Evolutionary conservation across 2,329 filamentous ascomycete species (phyloP).

Genomic region (Trichoderma sp.): DNA sequence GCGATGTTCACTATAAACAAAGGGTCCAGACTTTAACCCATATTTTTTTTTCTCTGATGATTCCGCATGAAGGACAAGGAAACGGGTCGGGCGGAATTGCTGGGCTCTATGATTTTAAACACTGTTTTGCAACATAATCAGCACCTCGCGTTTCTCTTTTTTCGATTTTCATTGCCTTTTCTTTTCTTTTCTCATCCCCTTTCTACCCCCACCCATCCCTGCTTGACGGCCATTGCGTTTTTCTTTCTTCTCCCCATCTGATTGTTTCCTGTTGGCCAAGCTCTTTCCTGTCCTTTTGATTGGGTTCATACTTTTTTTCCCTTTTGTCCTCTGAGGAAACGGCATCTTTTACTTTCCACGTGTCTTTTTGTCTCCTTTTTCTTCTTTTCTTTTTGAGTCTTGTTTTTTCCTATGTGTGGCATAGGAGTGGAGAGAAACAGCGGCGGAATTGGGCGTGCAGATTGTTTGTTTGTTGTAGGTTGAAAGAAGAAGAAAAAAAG

Average conservation of each 20-base stretch:
- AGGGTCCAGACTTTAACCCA: constrained; percentile 9
- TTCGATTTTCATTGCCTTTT: neutral
- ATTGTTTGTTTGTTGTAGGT: neutral
- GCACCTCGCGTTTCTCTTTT: constrained; percentile 14
- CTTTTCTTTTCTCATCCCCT: neutral
- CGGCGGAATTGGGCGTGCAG: neutral
- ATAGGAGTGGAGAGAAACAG: constrained; percentile 19
- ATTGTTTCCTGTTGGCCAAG: neutral
- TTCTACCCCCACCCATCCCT: neutral
- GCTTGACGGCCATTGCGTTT: neutral
- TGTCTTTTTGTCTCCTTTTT: neutral
- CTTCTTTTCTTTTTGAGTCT: constrained; percentile 21
- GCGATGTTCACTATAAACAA: constrained; percentile 22
- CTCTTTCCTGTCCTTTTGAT: constrained; percentile 12
- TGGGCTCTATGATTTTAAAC: constrained; percentile 21
- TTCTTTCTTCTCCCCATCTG: neutral
- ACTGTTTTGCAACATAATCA: constrained; percentile 23
- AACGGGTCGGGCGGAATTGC: constrained; percentile 23
- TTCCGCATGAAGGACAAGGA: constrained; percentile 24
- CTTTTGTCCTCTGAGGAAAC: constrained; percentile 23
- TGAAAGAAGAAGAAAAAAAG: neutral
- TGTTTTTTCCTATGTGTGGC: neutral
- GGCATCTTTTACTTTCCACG: neutral
- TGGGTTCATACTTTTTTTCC: constrained; percentile 25
- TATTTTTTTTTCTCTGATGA: constrained; percentile 21